Base-by-base conservation (phyloP, 1,284 basidiomycete species). In the Sporisorium scitamineum region DNA sequence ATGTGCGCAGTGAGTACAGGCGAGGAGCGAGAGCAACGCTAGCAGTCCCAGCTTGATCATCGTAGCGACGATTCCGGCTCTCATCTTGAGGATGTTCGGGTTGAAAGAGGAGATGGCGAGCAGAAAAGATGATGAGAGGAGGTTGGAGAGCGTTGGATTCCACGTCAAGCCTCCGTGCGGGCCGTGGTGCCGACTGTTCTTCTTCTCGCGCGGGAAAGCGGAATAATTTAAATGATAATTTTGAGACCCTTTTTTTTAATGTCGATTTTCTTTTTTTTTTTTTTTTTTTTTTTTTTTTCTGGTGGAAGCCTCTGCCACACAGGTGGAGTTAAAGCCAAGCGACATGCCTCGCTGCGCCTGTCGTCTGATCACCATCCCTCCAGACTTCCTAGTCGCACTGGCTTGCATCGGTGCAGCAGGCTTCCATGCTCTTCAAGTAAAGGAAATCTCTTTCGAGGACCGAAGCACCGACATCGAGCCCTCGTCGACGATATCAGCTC, bases 131-230 rank as follows among this genome's bases (percentile, higher is more conserved):
- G 29, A 14, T 41, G 52, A 26, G 34, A 41, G 26, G 22, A 5
- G 52, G 39, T 16, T 48, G 54, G 2, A 16, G 37, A 45, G 22
- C 8, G 51, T 29, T 10, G 26, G 24, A 26, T 62, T 61, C 66
- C 66, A 69, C 66, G 66, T 61, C 56, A 27, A 34, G 44, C 55
- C 55, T 69, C 60, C 66, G 65, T 68, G 65, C 59, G 65, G 58
- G 26, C 1, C 5, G 14, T 39, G 18, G 16, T 39, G 37, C 37
- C 18, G 37, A 39, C 2, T 8, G 6, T 42, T 60, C 54, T 58
- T 62, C 60, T 69, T 58, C 60, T 69, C 66, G 66, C 66, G 60
- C 66, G 60, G 53, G 31, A n/a, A n/a, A n/a, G n/a, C n/a, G n/a
- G n/a, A 58, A 7, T 18, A n/a, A 26, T 8, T 8, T 8, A 16